Evolutionary conservation across 2,329 filamentous ascomycete species (phyloP).

Genomic region (Cytospora piceae): DNA sequence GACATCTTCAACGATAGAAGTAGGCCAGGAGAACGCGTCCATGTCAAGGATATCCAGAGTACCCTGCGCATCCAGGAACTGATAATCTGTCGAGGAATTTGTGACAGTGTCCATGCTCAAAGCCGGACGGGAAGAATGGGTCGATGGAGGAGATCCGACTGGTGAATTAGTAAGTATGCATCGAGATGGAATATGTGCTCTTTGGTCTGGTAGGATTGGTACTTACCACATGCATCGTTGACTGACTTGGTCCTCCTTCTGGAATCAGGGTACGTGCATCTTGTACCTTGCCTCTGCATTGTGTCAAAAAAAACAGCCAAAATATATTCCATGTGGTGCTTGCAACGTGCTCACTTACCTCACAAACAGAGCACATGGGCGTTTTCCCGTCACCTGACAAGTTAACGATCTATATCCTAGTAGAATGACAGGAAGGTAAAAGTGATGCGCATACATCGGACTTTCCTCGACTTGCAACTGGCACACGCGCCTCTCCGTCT

Average conservation of each 20-base stretch:
- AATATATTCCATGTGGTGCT: neutral
- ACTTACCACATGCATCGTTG: neutral
- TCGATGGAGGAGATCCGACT: neutral
- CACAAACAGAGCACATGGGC: slow-evolving; percentile 1
- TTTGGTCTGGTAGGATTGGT: neutral
- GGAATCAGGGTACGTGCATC: neutral
- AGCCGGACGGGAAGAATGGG: neutral
- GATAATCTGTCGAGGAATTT: neutral
- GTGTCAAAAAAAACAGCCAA: neutral
- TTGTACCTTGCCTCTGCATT: neutral
- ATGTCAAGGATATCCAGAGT: neutral
- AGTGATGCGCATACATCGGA: neutral
- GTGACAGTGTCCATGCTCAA: neutral
- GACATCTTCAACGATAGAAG: neutral
- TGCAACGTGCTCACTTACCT: neutral
- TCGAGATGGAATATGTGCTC: neutral
- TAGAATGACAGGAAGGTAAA: neutral
- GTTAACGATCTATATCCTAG: neutral
- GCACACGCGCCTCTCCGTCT: neutral
- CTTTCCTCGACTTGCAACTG: neutral
- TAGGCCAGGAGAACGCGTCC: neutral
- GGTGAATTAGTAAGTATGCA: neutral
- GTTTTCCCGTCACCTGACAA: neutral
- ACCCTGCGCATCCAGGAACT: neutral
- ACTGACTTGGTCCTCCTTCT: neutral